These are phyloP conservation scores for Nemania sp. DNA, from an alignment of 2,329 filamentous ascomycete genomes.

Conservation along the genomic window DNA sequence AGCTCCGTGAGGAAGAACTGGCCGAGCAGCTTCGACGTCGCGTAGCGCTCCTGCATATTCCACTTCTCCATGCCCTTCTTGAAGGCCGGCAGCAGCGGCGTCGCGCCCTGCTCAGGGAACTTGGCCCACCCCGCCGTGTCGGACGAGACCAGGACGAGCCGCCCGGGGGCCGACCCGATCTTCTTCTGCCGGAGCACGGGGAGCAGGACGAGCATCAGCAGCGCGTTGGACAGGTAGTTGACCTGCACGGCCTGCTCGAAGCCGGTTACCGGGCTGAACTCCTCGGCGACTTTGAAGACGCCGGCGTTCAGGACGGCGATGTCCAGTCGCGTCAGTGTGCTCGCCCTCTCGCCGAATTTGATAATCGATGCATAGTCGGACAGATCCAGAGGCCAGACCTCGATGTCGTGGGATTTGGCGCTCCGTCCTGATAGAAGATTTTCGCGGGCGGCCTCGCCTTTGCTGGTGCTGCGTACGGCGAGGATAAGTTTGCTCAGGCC, in stretches of 20 bases:
- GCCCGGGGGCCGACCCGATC: neutral
- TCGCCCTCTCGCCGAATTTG: conserved; percentile 42
- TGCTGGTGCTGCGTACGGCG: conserved; percentile 36
- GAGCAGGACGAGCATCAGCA: conserved; percentile 52
- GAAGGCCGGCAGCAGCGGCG: conserved; percentile 22
- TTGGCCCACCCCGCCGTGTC: conserved; percentile 31
- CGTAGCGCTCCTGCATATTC: conserved; percentile 27
- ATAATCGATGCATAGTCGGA: conserved; percentile 45
- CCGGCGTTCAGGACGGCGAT: conserved; percentile 46
- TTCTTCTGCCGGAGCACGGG: conserved; percentile 46
- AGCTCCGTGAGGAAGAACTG: conserved; percentile 39
- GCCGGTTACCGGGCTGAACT: conserved; percentile 29
- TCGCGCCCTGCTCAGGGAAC: conserved; percentile 21
- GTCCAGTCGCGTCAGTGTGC: conserved; percentile 43
- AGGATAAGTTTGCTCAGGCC: conserved; percentile 40
- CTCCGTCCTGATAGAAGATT: neutral
- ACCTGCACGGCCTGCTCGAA: conserved; percentile 52
- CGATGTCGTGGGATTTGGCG: conserved; percentile 23
- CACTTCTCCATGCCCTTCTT: conserved; percentile 15
- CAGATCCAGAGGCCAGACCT: conserved; percentile 51
- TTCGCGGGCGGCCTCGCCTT: conserved; percentile 32
- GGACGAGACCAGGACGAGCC: conserved; percentile 35
- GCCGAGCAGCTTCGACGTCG: conserved; percentile 35
- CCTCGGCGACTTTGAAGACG: conserved; percentile 28
- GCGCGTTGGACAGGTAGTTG: conserved; percentile 56